These are phyloP conservation scores for Heliamphora pulchella DNA, from an alignment of 179 eudicot species.

Conservation along the genomic window DNA sequence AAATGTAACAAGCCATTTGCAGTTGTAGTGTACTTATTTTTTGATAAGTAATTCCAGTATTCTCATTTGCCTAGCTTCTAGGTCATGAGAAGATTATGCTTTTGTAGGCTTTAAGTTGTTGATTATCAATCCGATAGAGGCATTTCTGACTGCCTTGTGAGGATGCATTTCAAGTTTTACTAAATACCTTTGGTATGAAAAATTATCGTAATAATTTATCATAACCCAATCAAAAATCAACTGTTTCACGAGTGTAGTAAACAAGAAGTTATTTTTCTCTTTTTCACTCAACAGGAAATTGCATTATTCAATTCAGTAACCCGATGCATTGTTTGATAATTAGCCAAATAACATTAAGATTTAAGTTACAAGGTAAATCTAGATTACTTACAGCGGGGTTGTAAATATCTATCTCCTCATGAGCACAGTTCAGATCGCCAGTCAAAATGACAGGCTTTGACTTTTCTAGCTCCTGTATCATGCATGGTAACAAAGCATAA, in stretches of 20 bases:
- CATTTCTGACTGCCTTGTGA: too few species aligned
- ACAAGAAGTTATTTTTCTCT: neutral
- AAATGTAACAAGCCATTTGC: too few species aligned
- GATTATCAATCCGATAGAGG: too few species aligned
- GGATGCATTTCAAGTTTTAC: neutral
- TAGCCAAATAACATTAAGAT: constrained; percentile 6
- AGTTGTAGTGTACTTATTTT: too few species aligned
- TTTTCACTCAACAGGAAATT: neutral
- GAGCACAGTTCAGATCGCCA: constrained; percentile 92
- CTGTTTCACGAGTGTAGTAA: neutral
- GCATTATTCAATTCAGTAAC: neutral
- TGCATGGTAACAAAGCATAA: constrained; percentile 13
- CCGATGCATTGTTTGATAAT: neutral
- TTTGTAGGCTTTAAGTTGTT: too few species aligned
- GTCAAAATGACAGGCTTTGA: constrained; percentile 89
- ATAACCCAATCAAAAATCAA: neutral
- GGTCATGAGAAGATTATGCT: too few species aligned
- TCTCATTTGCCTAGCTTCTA: too few species aligned
- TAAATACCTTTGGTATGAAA: neutral
- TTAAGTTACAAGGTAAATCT: neutral
- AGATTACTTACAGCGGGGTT: constrained; percentile 73
- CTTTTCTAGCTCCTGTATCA: constrained; percentile 82
- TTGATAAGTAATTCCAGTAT: too few species aligned
- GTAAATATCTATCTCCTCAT: constrained; percentile 89
- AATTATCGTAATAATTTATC: neutral